A percentile compares a stretch with the other conserved stretches of the same genome.
Evolutionary conservation across 352 stramenopile species (phyloP).

Genomic region (Globisporangium iwayamae): DNA sequence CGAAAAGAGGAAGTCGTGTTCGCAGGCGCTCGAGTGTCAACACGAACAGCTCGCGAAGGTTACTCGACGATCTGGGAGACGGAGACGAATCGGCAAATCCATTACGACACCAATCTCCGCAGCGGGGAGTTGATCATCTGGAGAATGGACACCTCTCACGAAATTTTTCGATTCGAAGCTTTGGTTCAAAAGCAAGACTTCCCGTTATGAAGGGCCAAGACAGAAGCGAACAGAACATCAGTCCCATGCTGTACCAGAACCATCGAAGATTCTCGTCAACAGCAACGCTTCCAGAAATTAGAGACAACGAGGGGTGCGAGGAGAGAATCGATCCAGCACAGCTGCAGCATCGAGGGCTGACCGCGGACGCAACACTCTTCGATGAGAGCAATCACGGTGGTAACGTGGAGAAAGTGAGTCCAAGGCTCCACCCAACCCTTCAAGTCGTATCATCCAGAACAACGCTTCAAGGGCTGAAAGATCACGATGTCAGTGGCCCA

Average conservation of each 20-base stretch:
- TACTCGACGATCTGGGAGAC: background rate
- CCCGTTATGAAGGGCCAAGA: background rate
- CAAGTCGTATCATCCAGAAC: slow-evolving; percentile 1
- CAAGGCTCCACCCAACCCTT: background rate
- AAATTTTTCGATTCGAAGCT: background rate
- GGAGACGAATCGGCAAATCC: background rate
- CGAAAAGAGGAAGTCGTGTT: slow-evolving; percentile 2
- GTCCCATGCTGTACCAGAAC: background rate
- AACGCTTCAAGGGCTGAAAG: background rate
- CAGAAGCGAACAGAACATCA: background rate
- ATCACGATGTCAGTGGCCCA: background rate
- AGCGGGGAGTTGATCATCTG: background rate
- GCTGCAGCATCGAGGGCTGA: background rate
- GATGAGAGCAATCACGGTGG: background rate
- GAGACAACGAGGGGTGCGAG: background rate
- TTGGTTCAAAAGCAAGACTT: background rate
- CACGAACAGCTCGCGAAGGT: slow-evolving; percentile 4
- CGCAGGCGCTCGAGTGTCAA: slow-evolving; percentile 9
- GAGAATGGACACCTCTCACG: background rate
- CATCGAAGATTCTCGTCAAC: background rate
- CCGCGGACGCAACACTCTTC: background rate
- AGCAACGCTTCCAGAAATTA: background rate
- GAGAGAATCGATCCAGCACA: background rate
- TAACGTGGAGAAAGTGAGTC: background rate
- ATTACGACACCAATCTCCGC: background rate